Base-by-base conservation (phyloP, 1,139 yeast species). In the Candida albicans region DNA sequence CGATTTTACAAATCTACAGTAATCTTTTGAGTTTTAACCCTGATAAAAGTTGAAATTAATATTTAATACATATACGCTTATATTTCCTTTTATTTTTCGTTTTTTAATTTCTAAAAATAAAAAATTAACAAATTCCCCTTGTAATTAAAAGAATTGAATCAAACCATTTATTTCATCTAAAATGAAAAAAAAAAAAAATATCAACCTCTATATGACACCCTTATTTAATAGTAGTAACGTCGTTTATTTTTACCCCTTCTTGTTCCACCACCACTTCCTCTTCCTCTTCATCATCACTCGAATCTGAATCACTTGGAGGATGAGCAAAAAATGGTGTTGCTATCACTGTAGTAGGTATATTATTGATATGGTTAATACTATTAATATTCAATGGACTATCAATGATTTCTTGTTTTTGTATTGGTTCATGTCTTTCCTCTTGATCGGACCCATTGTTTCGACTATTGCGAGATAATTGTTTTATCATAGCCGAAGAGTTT, bases 321-420 rank as follows among this genome's bases (percentile, higher is more conserved):
- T 65, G 65, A 43, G 58, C 59, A 53, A 68, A 70, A 48, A 65
- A 70, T 33, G 75, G 75, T 9, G 70, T 62, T 6, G 75, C 73
- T 30, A 71, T 67, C 11, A 70, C 61, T 2, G 69, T 64, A 39
- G 55, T 57, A 4, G 44, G 40, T 18, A 33, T 35, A 22, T 39
- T 33, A 18, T 18, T 18, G 22, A 18, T 18, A 4, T 18, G 22
- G 22, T 18, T 18, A 18, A 18, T 18, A 18, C 5, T 30, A 26
- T 28, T 35, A 24, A 32, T 14, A 18, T 34, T 26, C 33, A 26
- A 25, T 15, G 38, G 34, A 9, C 13, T 12, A 14, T 27, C 31
- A 12, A 25, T 29, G 26, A 25, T 36, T 30, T 37, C 39, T 37
- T 31, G 24, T 18, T 15, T 18, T 15, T 12, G 31, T 25, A 33